Percentiles rank a stretch among this genome's conserved stretches.
phyloP scores from a whole-genome alignment of 2,329 filamentous ascomycete species.

The Pseudogymnoascus sp. region DNA sequence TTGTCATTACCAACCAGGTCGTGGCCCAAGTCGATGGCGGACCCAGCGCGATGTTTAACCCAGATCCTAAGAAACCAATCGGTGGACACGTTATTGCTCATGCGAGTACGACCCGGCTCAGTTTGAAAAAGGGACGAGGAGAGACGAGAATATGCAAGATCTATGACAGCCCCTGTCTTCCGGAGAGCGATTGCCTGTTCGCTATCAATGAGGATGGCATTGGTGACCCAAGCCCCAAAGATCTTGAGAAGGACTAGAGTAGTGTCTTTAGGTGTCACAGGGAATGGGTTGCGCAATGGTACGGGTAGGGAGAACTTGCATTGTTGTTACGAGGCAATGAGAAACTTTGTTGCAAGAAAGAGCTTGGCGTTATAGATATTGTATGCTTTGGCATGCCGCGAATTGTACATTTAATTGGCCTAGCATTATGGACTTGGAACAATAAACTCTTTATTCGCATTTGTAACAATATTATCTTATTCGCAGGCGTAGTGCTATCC shows the following conservation, averaged over 20 bases:
- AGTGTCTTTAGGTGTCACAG: not conserved
- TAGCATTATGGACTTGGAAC: constrained; percentile 6
- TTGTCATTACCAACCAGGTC: constrained; percentile 98
- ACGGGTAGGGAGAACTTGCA: not conserved
- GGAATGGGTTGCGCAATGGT: not conserved
- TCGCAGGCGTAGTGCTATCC: not conserved
- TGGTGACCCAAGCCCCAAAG: constrained; percentile 90
- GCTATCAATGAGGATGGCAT: constrained; percentile 97
- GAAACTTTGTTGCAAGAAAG: not conserved
- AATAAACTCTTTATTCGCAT: not conserved
- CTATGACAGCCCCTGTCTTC: constrained; percentile 94
- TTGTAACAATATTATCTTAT: not conserved
- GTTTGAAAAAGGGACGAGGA: constrained; percentile 87
- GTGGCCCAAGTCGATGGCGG: constrained; percentile 97
- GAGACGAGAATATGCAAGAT: constrained; percentile 99
- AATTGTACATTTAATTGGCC: constrained; percentile 6
- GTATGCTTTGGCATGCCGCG: not conserved
- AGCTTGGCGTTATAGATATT: constrained; percentile 10
- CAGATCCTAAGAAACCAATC: constrained; percentile 97
- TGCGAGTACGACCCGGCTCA: constrained; percentile 88
- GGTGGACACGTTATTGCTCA: constrained; percentile 98
- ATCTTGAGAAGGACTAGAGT: constrained; percentile 68
- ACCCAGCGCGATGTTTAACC: constrained; percentile 96
- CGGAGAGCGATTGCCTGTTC: constrained; percentile 93
- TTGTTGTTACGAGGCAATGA: constrained; percentile 9